Conservation (phyloP, 2,329 filamentous ascomycete species). For the Moelleriella libera region DNA sequence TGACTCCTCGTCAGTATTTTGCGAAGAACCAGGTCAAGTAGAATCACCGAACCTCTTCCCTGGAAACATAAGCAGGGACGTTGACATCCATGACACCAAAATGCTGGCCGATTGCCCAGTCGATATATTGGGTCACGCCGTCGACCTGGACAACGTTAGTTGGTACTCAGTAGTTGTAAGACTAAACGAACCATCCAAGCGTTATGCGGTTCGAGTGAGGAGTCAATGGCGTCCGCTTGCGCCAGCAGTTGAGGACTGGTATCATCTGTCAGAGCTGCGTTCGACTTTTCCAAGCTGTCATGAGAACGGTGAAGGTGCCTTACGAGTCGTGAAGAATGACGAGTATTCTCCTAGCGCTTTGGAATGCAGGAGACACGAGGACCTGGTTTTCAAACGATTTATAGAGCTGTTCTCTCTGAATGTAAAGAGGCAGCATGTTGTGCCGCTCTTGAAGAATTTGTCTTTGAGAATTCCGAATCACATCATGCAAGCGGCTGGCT, state of each 20-base stretch:
- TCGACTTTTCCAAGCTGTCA: background rate
- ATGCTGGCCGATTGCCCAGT: constrained; percentile 63
- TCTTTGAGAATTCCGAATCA: constrained; percentile 66
- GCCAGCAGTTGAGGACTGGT: constrained; percentile 52
- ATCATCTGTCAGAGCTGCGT: background rate
- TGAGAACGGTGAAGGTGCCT: constrained; percentile 19
- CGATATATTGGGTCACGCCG: constrained; percentile 64
- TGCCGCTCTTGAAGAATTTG: constrained; percentile 56
- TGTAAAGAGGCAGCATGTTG: constrained; percentile 66
- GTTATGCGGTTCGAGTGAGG: constrained; percentile 68
- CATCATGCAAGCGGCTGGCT: constrained; percentile 58
- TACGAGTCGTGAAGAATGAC: constrained; percentile 86
- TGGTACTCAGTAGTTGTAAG: background rate
- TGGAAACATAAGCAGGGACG: constrained; percentile 63
- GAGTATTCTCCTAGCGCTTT: constrained; percentile 52
- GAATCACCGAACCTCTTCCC: constrained; percentile 34
- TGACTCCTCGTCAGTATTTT: constrained; percentile 7
- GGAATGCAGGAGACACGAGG: constrained; percentile 61
- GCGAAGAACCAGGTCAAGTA: background rate
- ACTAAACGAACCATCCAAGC: constrained; percentile 61
- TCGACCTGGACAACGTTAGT: constrained; percentile 49
- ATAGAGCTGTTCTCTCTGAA: constrained; percentile 59
- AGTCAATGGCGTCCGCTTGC: constrained; percentile 54
- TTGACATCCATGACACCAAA: constrained; percentile 89
- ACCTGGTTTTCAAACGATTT: constrained; percentile 79